phyloP scores from a whole-genome alignment of 2,329 filamentous ascomycete species.

The Trichoderma simmonsii region DNA sequence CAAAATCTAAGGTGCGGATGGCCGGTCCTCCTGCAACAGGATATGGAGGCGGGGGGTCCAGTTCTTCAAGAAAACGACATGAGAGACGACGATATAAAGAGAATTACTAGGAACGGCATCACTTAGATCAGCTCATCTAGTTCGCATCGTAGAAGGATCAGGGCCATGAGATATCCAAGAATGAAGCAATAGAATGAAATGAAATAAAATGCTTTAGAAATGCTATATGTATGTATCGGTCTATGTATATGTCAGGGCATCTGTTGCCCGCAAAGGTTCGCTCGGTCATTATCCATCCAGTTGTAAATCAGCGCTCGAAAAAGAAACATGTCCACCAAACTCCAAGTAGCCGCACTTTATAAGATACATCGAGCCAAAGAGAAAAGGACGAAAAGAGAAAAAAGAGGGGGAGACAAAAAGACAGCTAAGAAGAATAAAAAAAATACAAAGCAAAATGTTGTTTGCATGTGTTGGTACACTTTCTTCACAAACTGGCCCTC shows the following conservation, averaged over 20 bases:
- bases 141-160: neutral
- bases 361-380: neutral
- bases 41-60: neutral
- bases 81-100: neutral
- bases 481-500: neutral
- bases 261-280: neutral
- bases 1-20: accelerated
- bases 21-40: neutral
- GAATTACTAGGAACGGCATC: neutral
- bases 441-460: neutral
- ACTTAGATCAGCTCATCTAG: neutral
- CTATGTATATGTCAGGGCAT: neutral
- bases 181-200: neutral
- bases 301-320: neutral
- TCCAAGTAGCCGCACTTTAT: neutral
- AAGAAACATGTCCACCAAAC: neutral
- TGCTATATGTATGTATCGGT: neutral
- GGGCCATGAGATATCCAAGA: neutral
- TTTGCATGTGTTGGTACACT: neutral
- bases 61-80: neutral
- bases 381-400: neutral
- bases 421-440: neutral
- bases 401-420: neutral
- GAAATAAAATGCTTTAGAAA: neutral
- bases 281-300: neutral